These are phyloP conservation scores for Leccinum disarticulatum DNA, from an alignment of 768 basidiomycete genomes.

Conservation along the genomic window DNA sequence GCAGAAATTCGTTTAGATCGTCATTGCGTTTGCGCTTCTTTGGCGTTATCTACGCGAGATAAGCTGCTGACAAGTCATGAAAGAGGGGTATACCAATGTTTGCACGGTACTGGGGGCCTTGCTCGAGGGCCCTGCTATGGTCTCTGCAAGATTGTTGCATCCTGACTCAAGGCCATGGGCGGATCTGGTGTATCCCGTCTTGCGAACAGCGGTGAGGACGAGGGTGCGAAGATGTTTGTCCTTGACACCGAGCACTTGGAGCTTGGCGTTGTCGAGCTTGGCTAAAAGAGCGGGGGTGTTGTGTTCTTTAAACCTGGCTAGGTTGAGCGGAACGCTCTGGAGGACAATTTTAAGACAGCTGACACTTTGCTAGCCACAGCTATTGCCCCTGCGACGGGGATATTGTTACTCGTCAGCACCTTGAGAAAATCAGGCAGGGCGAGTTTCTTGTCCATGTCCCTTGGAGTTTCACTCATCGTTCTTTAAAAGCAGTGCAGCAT, in stretches of 20 bases:
- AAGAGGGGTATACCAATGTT: conserved; percentile 28
- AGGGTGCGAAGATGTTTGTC: conserved; percentile 65
- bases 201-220: conserved; percentile 57
- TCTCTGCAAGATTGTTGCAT: background rate
- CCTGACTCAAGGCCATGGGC: conserved; percentile 20
- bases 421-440: conserved; percentile 67
- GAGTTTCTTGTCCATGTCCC: conserved; percentile 44
- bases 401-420: conserved; percentile 54
- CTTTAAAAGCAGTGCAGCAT: background rate
- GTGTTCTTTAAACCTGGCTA: conserved; percentile 65
- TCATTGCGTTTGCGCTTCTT: conserved; percentile 46
- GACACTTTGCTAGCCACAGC: conserved; percentile 68
- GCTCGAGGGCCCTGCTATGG: conserved; percentile 7
- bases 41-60: conserved; percentile 40
- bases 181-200: conserved; percentile 53
- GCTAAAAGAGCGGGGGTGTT: conserved; percentile 60
- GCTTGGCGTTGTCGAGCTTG: conserved; percentile 57
- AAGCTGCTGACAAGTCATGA: conserved; percentile 1
- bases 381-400: conserved; percentile 69
- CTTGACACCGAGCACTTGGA: conserved; percentile 56
- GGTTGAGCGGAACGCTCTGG: conserved; percentile 9
- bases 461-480: conserved; percentile 5
- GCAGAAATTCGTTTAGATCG: conserved; percentile 59
- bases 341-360: conserved; percentile 16
- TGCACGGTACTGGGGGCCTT: conserved; percentile 27